phyloP scores from a whole-genome alignment of 192 early-diverging fungal species.

The Umbelopsis sp. region DNA sequence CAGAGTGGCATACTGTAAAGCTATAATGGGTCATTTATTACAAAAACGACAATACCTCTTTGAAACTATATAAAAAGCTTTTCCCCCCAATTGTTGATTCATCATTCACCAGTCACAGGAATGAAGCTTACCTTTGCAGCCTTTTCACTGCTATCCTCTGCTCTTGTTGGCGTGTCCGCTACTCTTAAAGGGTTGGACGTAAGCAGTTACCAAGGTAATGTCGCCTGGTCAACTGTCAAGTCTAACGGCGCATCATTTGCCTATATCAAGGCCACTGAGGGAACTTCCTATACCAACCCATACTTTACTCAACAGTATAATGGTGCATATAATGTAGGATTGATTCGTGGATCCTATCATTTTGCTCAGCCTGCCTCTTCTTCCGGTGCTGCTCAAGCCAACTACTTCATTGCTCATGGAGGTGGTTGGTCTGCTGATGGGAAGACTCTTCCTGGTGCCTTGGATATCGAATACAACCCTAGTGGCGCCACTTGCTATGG shows the following conservation, averaged over 20 bases:
- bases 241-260: conserved; percentile 23
- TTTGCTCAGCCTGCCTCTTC: conserved; percentile 29
- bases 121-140: conserved; percentile 4
- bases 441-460: conserved; percentile 35
- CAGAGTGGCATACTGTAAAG: too few species aligned
- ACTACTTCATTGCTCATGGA: conserved; percentile 30
- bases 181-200: conserved; percentile 27
- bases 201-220: conserved; percentile 20
- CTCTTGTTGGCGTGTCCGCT: neutral
- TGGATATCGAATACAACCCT: conserved; percentile 32
- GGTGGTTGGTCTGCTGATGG: conserved; percentile 40
- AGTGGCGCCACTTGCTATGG: conserved; percentile 28
- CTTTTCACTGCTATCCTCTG: neutral
- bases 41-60: too few species aligned
- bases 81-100: too few species aligned
- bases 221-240: conserved; percentile 21
- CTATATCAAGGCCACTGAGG: conserved; percentile 37
- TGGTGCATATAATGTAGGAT: conserved; percentile 21
- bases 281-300: conserved; percentile 22
- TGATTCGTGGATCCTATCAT: conserved; percentile 35
- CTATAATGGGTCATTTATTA: too few species aligned
- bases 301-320: conserved; percentile 18
- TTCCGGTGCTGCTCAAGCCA: conserved; percentile 35
- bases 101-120: neutral
- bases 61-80: too few species aligned